Evolutionary conservation across 805 yeast genomes (phyloP).

Genomic region (Candida montana): DNA sequence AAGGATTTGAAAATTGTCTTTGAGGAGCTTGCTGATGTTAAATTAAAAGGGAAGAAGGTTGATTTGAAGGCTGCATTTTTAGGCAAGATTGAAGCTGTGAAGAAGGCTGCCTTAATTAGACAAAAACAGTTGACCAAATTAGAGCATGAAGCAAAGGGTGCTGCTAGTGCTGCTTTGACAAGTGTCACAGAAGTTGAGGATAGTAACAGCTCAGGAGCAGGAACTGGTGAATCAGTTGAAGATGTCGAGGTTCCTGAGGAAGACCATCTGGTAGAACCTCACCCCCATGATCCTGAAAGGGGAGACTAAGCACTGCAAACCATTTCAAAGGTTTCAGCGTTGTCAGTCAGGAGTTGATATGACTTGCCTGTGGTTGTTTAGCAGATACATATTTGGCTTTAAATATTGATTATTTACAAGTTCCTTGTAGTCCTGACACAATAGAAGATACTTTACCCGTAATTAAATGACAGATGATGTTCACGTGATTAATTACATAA

Average conservation of each 20-base stretch:
- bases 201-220: neutral
- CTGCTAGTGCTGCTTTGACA: slow-evolving; percentile 7
- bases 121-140: slow-evolving; percentile 12
- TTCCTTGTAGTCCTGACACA: too few species aligned
- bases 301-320: too few species aligned
- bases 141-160: slow-evolving; percentile 14
- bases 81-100: slow-evolving; percentile 40
- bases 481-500: neutral
- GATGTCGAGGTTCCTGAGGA: neutral
- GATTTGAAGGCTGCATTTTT: slow-evolving; percentile 35
- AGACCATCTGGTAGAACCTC: neutral
- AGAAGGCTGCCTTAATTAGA: slow-evolving; percentile 30
- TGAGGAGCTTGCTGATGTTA: slow-evolving; percentile 31
- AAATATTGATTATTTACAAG: too few species aligned
- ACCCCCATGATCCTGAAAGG: neutral
- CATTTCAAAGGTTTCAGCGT: too few species aligned
- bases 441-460: too few species aligned
- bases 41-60: slow-evolving; percentile 33
- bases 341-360: too few species aligned
- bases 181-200: neutral
- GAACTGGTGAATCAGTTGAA: neutral
- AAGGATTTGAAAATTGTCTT: slow-evolving; percentile 40
- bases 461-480: too few species aligned
- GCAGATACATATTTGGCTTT: too few species aligned
- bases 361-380: too few species aligned